Evolutionary conservation across 2,329 filamentous ascomycete genomes (phyloP).

Genomic region (Ophiostoma montium): DNA sequence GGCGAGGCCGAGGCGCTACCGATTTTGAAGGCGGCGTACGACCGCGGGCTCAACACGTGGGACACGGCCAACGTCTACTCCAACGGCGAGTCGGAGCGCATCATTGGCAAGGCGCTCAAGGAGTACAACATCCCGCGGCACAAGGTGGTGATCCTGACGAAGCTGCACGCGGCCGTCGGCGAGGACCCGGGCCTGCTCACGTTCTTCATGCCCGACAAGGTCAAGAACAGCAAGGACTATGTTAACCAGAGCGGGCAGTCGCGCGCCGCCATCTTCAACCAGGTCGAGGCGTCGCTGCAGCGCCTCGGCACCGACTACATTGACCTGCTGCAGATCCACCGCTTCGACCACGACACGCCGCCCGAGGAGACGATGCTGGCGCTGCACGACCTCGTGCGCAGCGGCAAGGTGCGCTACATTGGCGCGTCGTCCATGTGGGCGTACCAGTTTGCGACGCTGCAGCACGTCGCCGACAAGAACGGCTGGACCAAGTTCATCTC

Average conservation of each 20-base stretch:
- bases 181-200: slow-evolving; percentile 24
- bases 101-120: slow-evolving; percentile 43
- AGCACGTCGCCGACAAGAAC: slow-evolving; percentile 34
- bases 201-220: slow-evolving; percentile 3
- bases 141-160: slow-evolving; percentile 44
- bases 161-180: slow-evolving; percentile 36
- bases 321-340: slow-evolving; percentile 45
- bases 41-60: slow-evolving; percentile 44
- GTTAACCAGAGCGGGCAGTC: slow-evolving; percentile 30
- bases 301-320: slow-evolving; percentile 38
- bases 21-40: slow-evolving; percentile 46
- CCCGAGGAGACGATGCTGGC: slow-evolving; percentile 44
- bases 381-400: slow-evolving; percentile 39
- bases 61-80: slow-evolving; percentile 41
- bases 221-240: slow-evolving; percentile 17
- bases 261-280: slow-evolving; percentile 48
- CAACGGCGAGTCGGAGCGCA: slow-evolving; percentile 37
- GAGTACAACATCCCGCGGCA: slow-evolving; percentile 40
- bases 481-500: slow-evolving; percentile 40
- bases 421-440: slow-evolving; percentile 30
- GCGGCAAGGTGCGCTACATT: slow-evolving; percentile 35
- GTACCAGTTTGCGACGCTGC: slow-evolving; percentile 31
- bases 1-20: slow-evolving; percentile 31
- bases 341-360: slow-evolving; percentile 33
- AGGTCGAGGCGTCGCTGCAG: slow-evolving; percentile 42